Percentiles rank a stretch among this genome's conserved stretches.
Conservation (phyloP, 257 asterid genomes). For the Handroanthus guayacan region DNA sequence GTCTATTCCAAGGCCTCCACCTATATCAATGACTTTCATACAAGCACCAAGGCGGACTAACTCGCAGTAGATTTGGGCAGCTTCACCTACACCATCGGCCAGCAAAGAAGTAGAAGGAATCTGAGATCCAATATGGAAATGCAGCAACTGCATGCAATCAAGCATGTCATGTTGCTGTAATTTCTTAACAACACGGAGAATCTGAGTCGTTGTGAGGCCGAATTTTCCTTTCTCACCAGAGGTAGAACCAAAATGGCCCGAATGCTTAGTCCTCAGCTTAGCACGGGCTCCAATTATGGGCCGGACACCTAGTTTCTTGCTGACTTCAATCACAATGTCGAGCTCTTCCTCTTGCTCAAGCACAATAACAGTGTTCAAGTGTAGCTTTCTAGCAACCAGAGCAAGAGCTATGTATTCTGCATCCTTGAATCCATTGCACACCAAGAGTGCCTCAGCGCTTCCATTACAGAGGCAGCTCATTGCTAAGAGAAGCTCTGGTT, state of each 20-base stretch:
- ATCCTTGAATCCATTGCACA: constrained; percentile 73
- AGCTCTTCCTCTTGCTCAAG: constrained; percentile 71
- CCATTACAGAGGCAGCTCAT: constrained; percentile 70
- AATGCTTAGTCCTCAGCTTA: constrained; percentile 65
- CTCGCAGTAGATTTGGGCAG: constrained; percentile 65
- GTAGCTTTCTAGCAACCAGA: constrained; percentile 55
- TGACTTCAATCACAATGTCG: constrained; percentile 59
- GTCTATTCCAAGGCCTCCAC: constrained; percentile 74
- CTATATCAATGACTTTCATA: constrained; percentile 59
- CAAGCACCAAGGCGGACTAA: constrained; percentile 64
- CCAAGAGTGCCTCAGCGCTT: constrained; percentile 53
- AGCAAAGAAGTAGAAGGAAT: constrained; percentile 59
- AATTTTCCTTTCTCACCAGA: constrained; percentile 72
- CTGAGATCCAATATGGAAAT: constrained; percentile 72
- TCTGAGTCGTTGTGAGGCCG: constrained; percentile 61
- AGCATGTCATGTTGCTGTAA: constrained; percentile 53
- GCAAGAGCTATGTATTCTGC: constrained; percentile 63
- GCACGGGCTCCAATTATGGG: constrained; percentile 71
- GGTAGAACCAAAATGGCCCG: constrained; percentile 73
- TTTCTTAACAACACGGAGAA: constrained; percentile 61
- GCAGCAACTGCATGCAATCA: constrained; percentile 65
- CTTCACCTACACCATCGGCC: constrained; percentile 65
- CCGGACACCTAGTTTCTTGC: constrained; percentile 50
- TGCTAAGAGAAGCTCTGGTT: constrained; percentile 66
- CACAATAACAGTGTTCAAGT: constrained; percentile 59